Percentiles rank a stretch among this genome's conserved stretches.
These are phyloP conservation scores for Fusarium compactum DNA, from an alignment of 2,329 filamentous ascomycete genomes.

Conservation along the genomic window DNA sequence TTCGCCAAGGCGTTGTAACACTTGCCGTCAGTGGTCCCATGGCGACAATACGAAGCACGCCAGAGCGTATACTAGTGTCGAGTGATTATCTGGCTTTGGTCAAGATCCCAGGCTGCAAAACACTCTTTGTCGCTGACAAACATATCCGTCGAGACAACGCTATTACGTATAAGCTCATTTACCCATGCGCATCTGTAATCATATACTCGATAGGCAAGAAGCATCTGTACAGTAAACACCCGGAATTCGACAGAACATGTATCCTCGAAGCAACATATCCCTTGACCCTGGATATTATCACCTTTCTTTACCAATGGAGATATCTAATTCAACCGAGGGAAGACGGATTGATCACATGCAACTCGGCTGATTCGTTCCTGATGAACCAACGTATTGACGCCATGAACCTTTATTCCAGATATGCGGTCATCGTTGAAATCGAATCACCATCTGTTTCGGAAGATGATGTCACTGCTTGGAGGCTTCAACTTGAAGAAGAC, in stretches of 20 bases:
- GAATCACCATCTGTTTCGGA: background rate
- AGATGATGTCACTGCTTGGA: background rate
- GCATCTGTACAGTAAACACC: constrained; percentile 8
- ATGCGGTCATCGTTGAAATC: background rate
- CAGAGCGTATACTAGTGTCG: background rate
- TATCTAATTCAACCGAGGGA: background rate
- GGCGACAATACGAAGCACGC: background rate
- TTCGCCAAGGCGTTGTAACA: background rate
- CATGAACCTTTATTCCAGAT: background rate
- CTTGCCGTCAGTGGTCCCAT: constrained; percentile 14
- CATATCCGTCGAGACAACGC: background rate
- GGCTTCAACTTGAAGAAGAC: constrained; percentile 4
- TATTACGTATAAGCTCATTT: constrained; percentile 8
- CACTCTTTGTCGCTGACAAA: constrained; percentile 12
- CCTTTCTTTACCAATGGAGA: constrained; percentile 21
- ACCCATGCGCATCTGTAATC: constrained; percentile 6
- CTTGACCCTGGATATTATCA: constrained; percentile 1
- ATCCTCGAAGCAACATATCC: background rate
- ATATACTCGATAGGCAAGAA: background rate
- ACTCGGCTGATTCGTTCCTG: background rate
- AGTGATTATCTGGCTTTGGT: constrained; percentile 5
- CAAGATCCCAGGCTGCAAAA: constrained; percentile 1
- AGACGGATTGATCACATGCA: background rate
- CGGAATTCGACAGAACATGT: background rate
- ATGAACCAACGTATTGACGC: background rate